phyloP scores from a whole-genome alignment of 2,329 filamentous ascomycete genomes.

The Claviceps lovelessii region DNA sequence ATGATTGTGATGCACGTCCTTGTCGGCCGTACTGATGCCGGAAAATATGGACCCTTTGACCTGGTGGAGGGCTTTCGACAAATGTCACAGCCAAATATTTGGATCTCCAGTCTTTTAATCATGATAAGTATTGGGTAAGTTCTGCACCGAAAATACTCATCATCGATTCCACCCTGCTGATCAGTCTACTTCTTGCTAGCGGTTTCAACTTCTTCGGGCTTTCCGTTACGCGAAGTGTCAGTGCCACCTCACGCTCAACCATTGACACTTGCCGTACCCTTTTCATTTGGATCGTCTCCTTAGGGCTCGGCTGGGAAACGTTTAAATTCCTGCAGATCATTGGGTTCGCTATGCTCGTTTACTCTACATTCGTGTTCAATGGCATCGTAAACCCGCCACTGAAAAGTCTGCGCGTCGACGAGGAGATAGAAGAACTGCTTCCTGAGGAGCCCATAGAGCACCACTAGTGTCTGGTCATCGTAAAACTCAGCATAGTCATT shows the following conservation, averaged over 20 bases:
- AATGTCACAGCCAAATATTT: constrained; percentile 55
- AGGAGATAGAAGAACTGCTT: constrained; percentile 49
- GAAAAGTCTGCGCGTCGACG: constrained; percentile 44
- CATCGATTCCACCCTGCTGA: not conserved
- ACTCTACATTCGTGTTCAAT: constrained; percentile 94
- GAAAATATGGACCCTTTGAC: constrained; percentile 77
- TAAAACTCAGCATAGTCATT: not conserved
- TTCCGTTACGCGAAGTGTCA: constrained; percentile 77
- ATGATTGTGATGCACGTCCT: constrained; percentile 70
- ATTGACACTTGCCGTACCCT: constrained; percentile 96
- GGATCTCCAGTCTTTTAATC: constrained; percentile 69
- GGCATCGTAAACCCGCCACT: constrained; percentile 78
- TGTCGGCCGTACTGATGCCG: constrained; percentile 60
- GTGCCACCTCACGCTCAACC: constrained; percentile 82
- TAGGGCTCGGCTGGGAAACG: constrained; percentile 86
- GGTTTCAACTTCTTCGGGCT: constrained; percentile 99
- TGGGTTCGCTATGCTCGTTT: constrained; percentile 81
- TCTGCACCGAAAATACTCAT: not conserved
- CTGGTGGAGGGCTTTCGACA: constrained; percentile 72
- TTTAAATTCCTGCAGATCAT: constrained; percentile 95
- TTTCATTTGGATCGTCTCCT: constrained; percentile 94
- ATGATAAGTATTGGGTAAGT: constrained; percentile 91
- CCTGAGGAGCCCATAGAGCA: constrained; percentile 80
- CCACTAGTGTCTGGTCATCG: constrained; percentile 9
- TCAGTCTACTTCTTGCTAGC: constrained; percentile 28